Evolutionary conservation across 2,329 filamentous ascomycete species (phyloP).

Genomic region (Paecilomyces sp.): DNA sequence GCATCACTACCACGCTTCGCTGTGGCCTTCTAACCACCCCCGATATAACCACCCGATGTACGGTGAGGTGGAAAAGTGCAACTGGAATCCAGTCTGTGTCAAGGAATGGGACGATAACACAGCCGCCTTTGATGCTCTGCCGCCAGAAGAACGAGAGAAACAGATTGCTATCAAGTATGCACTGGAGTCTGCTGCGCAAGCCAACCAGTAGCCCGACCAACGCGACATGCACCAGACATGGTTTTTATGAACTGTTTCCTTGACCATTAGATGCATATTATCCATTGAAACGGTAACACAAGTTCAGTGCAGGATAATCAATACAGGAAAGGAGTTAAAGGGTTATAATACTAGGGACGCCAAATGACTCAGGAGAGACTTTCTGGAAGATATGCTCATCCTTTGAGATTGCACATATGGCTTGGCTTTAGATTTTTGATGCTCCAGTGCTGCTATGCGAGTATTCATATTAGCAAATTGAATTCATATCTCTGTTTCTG

Average conservation of each 20-base stretch:
- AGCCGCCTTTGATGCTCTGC: constrained; percentile 51
- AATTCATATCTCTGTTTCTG: background rate
- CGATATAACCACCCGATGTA: constrained; percentile 62
- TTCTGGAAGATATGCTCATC: background rate
- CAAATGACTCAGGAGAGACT: background rate
- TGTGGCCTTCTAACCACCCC: constrained; percentile 62
- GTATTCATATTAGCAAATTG: background rate
- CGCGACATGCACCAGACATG: background rate
- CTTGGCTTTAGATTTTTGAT: background rate
- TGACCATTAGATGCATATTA: background rate
- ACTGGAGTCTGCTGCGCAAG: constrained; percentile 4
- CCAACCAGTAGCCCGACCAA: background rate
- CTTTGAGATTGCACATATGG: background rate
- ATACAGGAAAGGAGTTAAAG: background rate
- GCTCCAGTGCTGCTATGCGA: background rate
- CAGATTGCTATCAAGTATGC: constrained; percentile 33
- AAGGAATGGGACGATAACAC: constrained; percentile 59
- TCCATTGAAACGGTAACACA: background rate
- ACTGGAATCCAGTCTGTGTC: constrained; percentile 61
- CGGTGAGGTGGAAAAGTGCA: constrained; percentile 64
- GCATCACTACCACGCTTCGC: constrained; percentile 68
- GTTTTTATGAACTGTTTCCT: background rate
- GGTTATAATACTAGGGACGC: background rate
- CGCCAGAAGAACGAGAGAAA: constrained; percentile 53
- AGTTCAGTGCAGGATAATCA: background rate